Conservation (phyloP, 2,329 filamentous ascomycete species). For the Tolypocladium tundrense region DNA sequence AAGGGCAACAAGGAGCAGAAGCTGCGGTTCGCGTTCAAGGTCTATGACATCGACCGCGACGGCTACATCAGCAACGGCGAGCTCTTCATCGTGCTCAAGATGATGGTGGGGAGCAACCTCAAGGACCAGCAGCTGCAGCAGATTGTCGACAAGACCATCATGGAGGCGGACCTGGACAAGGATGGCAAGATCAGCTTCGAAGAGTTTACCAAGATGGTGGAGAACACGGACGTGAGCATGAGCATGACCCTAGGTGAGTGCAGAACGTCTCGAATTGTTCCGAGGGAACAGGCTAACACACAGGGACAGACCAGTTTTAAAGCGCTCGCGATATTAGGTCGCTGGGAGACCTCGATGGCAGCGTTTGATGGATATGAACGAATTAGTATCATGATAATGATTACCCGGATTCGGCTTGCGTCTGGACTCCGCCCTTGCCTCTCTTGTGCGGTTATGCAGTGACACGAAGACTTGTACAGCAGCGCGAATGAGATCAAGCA, state of each 20-base stretch:
- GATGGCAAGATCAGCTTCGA: conserved; percentile 99
- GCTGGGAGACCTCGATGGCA: conserved; percentile 7
- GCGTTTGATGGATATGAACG: conserved; percentile 7
- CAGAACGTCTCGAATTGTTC: not conserved
- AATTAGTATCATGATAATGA: conserved; percentile 17
- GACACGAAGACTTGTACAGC: not conserved
- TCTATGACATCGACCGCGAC: conserved; percentile 98
- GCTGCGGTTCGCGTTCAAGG: conserved; percentile 94
- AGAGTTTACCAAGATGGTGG: conserved; percentile 98
- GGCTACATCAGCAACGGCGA: conserved; percentile 98
- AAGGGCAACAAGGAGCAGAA: conserved; percentile 99
- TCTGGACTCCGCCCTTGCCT: not conserved
- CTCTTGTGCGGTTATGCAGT: not conserved
- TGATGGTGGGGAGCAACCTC: conserved; percentile 99
- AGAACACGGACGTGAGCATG: conserved; percentile 76
- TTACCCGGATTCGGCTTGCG: conserved; percentile 5
- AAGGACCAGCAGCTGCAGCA: conserved; percentile 98
- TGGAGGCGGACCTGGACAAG: conserved; percentile 93
- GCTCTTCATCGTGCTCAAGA: conserved; percentile 98
- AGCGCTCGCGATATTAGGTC: conserved; percentile 1
- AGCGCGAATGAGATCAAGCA: not conserved
- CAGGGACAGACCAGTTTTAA: conserved; percentile 13
- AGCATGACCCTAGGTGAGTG: conserved; percentile 61
- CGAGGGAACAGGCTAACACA: conserved; percentile 1
- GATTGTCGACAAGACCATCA: conserved; percentile 99